A percentile compares a stretch with the other conserved stretches of the same genome.
Evolutionary conservation across 2,329 filamentous ascomycete genomes (phyloP).

Genomic region (Fusarium sterilihyphosum): DNA sequence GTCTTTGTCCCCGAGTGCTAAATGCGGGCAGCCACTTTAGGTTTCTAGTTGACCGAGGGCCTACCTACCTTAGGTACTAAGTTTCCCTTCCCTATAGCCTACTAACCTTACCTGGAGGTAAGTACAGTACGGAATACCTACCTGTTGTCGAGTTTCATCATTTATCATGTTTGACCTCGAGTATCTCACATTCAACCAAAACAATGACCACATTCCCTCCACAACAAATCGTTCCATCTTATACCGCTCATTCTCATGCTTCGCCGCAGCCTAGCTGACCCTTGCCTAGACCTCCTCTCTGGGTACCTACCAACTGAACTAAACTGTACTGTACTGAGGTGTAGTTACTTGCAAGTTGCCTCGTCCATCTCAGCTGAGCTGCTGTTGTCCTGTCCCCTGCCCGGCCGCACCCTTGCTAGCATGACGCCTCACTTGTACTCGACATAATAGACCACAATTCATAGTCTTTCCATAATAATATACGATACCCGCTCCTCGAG

Average conservation of each 20-base stretch:
- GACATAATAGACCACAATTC: slow-evolving; percentile 13
- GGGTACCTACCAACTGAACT: background rate
- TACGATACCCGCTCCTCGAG: slow-evolving; percentile 7
- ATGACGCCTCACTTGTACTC: slow-evolving; percentile 18
- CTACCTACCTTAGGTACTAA: background rate
- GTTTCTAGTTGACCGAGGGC: background rate
- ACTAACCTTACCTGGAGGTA: background rate
- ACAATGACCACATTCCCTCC: slow-evolving; percentile 1
- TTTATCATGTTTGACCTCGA: slow-evolving; percentile 24
- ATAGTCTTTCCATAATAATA: background rate
- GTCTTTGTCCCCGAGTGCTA: background rate
- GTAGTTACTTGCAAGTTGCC: background rate
- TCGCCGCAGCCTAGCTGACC: slow-evolving; percentile 1
- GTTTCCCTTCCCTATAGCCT: background rate
- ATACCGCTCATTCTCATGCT: slow-evolving; percentile 2
- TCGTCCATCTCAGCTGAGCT: background rate
- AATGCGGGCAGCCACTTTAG: slow-evolving; percentile 24
- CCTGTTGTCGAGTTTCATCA: slow-evolving; percentile 21
- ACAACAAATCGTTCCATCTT: slow-evolving; percentile 1
- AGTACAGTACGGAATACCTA: background rate
- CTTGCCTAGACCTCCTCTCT: background rate
- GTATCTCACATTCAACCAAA: slow-evolving; percentile 20
- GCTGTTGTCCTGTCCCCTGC: background rate
- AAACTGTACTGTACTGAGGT: background rate
- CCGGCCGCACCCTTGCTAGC: slow-evolving; percentile 9